Conservation (phyloP, 176 grass and related monocot species). For the Oryza nivara region DNA sequence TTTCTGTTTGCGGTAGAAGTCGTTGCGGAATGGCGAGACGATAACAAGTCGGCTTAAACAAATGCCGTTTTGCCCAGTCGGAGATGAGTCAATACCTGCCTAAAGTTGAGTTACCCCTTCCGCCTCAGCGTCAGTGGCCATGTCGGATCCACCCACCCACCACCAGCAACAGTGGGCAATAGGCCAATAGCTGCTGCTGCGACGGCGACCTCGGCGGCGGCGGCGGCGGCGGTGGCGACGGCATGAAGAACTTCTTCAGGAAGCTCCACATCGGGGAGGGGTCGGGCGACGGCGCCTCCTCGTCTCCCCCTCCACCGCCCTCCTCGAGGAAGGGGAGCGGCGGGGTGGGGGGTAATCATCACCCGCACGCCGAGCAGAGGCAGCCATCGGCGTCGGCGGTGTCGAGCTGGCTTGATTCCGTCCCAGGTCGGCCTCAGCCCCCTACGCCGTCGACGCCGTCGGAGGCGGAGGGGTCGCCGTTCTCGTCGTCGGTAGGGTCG, state of each 20-base stretch:
- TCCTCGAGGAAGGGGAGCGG: slow-evolving; percentile 36
- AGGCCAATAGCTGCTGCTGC: slow-evolving; percentile 31
- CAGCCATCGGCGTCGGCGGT: slow-evolving; percentile 54
- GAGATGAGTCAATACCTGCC: slow-evolving; percentile 54
- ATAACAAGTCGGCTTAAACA: slow-evolving; percentile 41
- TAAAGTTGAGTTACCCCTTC: slow-evolving; percentile 43
- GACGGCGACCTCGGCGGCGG: slow-evolving; percentile 30
- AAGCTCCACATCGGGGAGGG: slow-evolving; percentile 88
- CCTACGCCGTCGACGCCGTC: slow-evolving; percentile 18
- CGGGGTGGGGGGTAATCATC: slow-evolving; percentile 25
- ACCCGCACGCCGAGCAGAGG: slow-evolving; percentile 50
- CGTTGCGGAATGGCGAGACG: slow-evolving; percentile 1
- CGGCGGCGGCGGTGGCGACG: not conserved
- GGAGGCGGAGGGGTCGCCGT: slow-evolving; percentile 33
- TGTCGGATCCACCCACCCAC: slow-evolving; percentile 76
- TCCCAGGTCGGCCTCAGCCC: slow-evolving; percentile 43
- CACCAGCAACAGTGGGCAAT: slow-evolving; percentile 42
- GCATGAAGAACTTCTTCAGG: slow-evolving; percentile 98
- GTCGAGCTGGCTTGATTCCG: slow-evolving; percentile 78
- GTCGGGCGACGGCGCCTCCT: slow-evolving; percentile 44
- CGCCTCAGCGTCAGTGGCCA: slow-evolving; percentile 55
- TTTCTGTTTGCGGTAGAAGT: not conserved
- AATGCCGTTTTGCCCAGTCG: slow-evolving; percentile 32
- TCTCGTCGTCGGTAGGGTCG: slow-evolving; percentile 25
- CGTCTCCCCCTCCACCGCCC: slow-evolving; percentile 39